phyloP scores from a whole-genome alignment of 495 filamentous ascomycete species.

The Lepraria neglecta region DNA sequence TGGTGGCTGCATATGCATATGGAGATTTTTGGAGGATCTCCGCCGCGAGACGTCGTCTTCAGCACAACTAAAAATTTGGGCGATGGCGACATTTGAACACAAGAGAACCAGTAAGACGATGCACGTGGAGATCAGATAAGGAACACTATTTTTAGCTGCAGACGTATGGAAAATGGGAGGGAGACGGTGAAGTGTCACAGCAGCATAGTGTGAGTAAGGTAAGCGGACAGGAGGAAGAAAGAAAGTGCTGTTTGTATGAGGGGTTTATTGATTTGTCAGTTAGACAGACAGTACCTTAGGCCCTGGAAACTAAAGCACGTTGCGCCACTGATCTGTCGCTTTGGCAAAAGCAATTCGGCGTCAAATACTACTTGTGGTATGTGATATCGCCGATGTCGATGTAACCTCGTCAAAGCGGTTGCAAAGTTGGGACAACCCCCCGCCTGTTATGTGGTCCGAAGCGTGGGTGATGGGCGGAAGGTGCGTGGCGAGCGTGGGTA shows the following conservation, averaged over 20 bases:
- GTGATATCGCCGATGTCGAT: not conserved
- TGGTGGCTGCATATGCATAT: slow-evolving; percentile 17
- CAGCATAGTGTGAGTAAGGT: not conserved
- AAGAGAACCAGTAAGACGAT: not conserved
- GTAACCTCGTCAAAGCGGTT: not conserved
- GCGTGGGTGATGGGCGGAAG: not conserved
- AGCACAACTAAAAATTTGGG: not conserved
- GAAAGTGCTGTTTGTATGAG: not conserved
- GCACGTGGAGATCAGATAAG: slow-evolving; percentile 21
- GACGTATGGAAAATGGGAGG: not conserved
- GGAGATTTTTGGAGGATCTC: not conserved
- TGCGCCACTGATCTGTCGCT: too few relatives aligned
- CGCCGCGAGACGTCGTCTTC: not conserved
- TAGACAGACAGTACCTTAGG: not conserved
- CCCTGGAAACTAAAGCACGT: too few relatives aligned
- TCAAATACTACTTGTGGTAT: not conserved
- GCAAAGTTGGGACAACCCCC: slow-evolving; percentile 2
- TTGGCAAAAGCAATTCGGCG: not conserved
- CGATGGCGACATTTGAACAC: slow-evolving; percentile 4
- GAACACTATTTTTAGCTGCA: not conserved
- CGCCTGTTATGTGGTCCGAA: not conserved
- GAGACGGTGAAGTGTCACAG: not conserved
- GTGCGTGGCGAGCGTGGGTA: slow-evolving; percentile 2
- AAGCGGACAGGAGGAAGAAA: not conserved
- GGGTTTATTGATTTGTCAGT: slow-evolving; percentile 5